Percentiles rank a stretch among this genome's conserved stretches.
phyloP scores from a whole-genome alignment of 257 asterid genomes.

The Lavandula angustifolia region DNA sequence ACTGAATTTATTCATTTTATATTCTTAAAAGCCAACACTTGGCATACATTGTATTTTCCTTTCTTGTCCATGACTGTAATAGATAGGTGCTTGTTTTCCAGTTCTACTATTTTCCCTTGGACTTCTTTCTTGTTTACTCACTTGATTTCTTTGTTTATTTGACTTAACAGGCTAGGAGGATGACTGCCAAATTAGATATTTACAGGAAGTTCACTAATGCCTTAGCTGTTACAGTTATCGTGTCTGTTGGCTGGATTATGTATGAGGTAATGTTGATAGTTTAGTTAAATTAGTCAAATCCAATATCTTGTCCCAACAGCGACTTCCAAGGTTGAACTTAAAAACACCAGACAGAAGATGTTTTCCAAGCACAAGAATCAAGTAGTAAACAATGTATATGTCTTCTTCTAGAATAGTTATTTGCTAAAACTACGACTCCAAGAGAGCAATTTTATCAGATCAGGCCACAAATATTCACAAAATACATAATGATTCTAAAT shows the following conservation, averaged over 20 bases:
- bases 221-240: constrained; percentile 75
- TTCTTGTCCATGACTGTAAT: constrained; percentile 19
- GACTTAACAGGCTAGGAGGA: constrained; percentile 68
- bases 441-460: not conserved
- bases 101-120: not conserved
- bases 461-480: not conserved
- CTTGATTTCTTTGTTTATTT: constrained; percentile 25
- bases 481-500: not conserved
- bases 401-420: constrained; percentile 1
- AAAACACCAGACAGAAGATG: not conserved
- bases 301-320: constrained; percentile 2
- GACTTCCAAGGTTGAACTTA: constrained; percentile 1
- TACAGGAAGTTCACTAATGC: constrained; percentile 95
- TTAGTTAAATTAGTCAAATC: not conserved
- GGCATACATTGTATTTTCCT: constrained; percentile 9
- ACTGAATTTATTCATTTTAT: not conserved
- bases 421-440: constrained; percentile 22
- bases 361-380: constrained; percentile 16
- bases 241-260: constrained; percentile 94
- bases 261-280: constrained; percentile 64
- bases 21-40: constrained; percentile 13
- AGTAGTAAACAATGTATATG: not conserved
- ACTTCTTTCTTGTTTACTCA: constrained; percentile 25
- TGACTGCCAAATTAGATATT: constrained; percentile 80
- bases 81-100: constrained; percentile 1